Conservation (phyloP, 768 basidiomycete genomes). For the Leccinum variicolor region DNA sequence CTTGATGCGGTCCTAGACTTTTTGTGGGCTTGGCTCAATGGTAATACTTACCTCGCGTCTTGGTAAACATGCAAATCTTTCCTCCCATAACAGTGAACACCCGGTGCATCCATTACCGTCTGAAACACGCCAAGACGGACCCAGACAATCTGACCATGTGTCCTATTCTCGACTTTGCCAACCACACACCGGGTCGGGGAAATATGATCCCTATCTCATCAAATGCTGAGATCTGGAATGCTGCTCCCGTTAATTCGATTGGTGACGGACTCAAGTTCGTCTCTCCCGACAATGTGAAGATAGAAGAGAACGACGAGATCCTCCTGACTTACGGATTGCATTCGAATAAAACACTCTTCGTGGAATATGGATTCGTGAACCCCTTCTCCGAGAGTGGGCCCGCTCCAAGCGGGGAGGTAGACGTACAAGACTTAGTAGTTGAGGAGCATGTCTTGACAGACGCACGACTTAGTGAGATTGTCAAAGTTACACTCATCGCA, state of each 20-base stretch:
- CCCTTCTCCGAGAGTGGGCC: conserved; percentile 25
- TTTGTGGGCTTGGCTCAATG: conserved; percentile 92
- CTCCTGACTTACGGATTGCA: conserved; percentile 79
- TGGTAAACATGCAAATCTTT: conserved; percentile 1
- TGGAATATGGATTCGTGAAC: conserved; percentile 89
- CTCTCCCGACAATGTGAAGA: conserved; percentile 41
- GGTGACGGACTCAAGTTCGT: conserved; percentile 50
- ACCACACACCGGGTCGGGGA: conserved; percentile 52
- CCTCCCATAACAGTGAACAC: conserved; percentile 70
- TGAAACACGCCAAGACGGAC: conserved; percentile 46
- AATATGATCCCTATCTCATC: conserved; percentile 43
- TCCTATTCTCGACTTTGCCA: conserved; percentile 90
- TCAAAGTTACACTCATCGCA: conserved; percentile 51
- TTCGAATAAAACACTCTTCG: conserved; percentile 70
- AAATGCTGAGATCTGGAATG: conserved; percentile 35
- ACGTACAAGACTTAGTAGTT: conserved; percentile 52
- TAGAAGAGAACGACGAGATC: conserved; percentile 60
- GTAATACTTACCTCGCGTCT: conserved; percentile 36
- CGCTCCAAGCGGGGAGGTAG: conserved; percentile 50
- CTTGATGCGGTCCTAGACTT: conserved; percentile 39
- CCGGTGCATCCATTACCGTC: conserved; percentile 75
- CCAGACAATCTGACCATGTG: conserved; percentile 83
- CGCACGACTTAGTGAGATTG: conserved; percentile 39
- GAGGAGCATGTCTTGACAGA: conserved; percentile 47
- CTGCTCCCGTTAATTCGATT: conserved; percentile 31